These are phyloP conservation scores for Ramaria sp. DNA, from an alignment of 768 basidiomycete genomes.

Conservation along the genomic window DNA sequence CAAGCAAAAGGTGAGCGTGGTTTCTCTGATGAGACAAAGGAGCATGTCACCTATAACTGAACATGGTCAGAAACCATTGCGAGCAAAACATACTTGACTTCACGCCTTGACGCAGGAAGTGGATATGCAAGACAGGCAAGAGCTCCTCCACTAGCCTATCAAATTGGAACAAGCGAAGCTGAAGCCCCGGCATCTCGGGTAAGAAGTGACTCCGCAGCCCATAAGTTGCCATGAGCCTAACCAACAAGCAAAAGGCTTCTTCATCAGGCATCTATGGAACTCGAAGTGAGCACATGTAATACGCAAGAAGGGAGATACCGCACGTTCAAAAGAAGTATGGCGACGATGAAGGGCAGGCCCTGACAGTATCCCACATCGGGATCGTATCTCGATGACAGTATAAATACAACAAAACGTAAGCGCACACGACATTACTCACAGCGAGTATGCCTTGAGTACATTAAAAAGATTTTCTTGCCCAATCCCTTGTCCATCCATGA, in stretches of 20 bases:
- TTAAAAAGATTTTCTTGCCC: slow-evolving; percentile 98
- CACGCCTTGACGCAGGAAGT: slow-evolving; percentile 87
- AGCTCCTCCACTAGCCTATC: slow-evolving; percentile 91
- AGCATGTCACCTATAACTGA: slow-evolving; percentile 72
- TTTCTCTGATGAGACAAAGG: neutral
- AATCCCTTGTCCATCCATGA: slow-evolving; percentile 87
- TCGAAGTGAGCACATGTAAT: neutral
- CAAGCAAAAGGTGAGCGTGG: neutral
- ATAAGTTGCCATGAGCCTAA: slow-evolving; percentile 92
- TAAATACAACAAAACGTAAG: neutral
- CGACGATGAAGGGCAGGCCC: slow-evolving; percentile 93
- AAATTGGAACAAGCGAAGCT: slow-evolving; percentile 83
- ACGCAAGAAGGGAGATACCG: slow-evolving; percentile 13
- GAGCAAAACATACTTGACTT: slow-evolving; percentile 98
- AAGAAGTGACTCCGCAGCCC: slow-evolving; percentile 93
- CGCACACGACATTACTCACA: slow-evolving; percentile 38
- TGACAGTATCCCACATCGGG: slow-evolving; percentile 96
- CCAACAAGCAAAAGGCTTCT: slow-evolving; percentile 93
- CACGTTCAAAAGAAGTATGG: slow-evolving; percentile 86
- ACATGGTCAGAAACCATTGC: slow-evolving; percentile 97
- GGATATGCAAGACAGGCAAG: slow-evolving; percentile 84
- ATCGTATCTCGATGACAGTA: slow-evolving; percentile 49
- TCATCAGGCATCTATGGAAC: slow-evolving; percentile 90
- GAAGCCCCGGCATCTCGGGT: slow-evolving; percentile 98
- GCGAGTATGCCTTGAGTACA: slow-evolving; percentile 92